Percentiles rank a stretch among this genome's conserved stretches.
Conservation (phyloP, 208 protist genomes). For the Vickermania spadyakhi region DNA sequence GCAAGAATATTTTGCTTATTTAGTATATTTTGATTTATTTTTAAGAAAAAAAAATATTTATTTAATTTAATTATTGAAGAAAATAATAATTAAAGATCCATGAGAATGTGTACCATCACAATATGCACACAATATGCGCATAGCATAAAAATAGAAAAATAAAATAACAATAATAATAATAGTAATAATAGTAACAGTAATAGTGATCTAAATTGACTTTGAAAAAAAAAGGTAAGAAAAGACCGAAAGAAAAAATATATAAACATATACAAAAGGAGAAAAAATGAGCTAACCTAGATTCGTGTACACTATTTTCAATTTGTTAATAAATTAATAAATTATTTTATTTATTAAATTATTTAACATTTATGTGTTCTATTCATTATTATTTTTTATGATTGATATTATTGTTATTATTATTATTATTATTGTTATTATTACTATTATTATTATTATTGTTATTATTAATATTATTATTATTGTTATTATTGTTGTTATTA, state of each 20-base stretch:
- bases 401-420: not conserved
- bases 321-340: not conserved
- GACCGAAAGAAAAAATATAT: no score
- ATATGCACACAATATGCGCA: no score
- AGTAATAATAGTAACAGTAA: conserved; percentile 4
- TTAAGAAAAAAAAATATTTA: conserved; percentile 3
- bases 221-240: no score
- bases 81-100: conserved; percentile 7
- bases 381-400: no score
- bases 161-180: conserved; percentile 9
- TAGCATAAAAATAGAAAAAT: conserved; percentile 7
- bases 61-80: conserved; percentile 8
- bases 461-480: no score
- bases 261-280: conserved; percentile 12
- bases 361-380: not conserved
- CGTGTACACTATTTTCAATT: not conserved
- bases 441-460: no score
- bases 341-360: not conserved
- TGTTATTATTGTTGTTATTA: not conserved
- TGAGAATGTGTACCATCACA: conserved; percentile 1
- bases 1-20: no score
- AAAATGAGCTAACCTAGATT: conserved; percentile 1
- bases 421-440: no score
- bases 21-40: not conserved
- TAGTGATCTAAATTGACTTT: no score